phyloP scores from a whole-genome alignment of 164 flowering plant genomes.

The Piper longum region DNA sequence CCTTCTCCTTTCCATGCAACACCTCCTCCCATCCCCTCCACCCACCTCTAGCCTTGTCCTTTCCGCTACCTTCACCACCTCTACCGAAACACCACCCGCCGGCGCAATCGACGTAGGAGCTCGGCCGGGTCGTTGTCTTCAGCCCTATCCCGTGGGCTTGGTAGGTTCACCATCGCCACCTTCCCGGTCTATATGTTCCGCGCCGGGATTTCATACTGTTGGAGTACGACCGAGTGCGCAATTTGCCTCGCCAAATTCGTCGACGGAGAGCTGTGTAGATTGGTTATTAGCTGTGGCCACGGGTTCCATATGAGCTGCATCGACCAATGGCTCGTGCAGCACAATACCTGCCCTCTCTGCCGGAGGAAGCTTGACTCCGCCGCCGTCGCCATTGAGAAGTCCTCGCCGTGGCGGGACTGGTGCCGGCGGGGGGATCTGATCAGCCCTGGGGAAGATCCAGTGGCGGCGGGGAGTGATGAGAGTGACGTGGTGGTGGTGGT shows the following conservation, averaged over 20 bases:
- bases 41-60: constrained; percentile 15
- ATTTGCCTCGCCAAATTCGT: constrained; percentile 59
- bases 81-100: constrained; percentile 23
- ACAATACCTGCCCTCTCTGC: constrained; percentile 61
- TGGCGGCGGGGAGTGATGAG: too few relatives aligned
- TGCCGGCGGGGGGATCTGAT: too few relatives aligned
- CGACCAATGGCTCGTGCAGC: constrained; percentile 72
- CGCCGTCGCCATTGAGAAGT: too few relatives aligned
- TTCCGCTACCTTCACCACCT: constrained; percentile 42
- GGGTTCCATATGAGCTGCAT: constrained; percentile 48
- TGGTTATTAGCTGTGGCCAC: constrained; percentile 42
- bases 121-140: constrained; percentile 18
- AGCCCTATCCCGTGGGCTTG: constrained; percentile 48
- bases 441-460: too few relatives aligned
- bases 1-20: constrained; percentile 67
- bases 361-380: constrained; percentile 14
- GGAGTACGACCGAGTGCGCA: constrained; percentile 25
- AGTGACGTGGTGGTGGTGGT: too few relatives aligned
- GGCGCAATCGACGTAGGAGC: constrained; percentile 20
- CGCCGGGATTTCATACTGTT: not conserved
- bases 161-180: constrained; percentile 51
- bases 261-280: constrained; percentile 34
- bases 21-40: constrained; percentile 66
- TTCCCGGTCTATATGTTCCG: constrained; percentile 12
- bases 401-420: too few relatives aligned